Evolutionary conservation across 768 basidiomycete genomes (phyloP), one percentile per base, ranked within the genome.

Genomic region (Stropharia rugosoannulata): DNA sequence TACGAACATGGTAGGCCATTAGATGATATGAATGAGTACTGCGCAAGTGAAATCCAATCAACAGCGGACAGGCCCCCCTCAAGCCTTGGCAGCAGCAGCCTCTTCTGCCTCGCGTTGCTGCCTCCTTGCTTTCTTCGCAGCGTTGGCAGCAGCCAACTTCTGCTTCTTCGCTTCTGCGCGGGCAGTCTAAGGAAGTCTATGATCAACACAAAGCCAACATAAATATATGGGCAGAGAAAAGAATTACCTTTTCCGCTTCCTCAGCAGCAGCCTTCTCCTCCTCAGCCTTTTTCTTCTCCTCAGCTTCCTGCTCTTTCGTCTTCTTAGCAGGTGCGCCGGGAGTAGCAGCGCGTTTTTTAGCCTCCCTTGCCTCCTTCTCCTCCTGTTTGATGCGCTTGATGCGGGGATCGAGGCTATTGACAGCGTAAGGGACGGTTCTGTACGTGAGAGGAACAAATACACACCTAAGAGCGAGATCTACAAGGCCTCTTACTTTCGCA

Each of bases 371-470:
- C 59, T 90, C 93, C 71, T 98, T 98, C 74, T 98, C 96, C 68
- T 96, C 85, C 63, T 92, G 90, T 72, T 95, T 96, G 81, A 97
- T 95, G 53, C 93, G 82, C 76, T 94, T 98, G 80, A 99, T 97
- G 59, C 96, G 90, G 22, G 96, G 96, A 70, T 99, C 96, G 54
- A 86, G 71, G 61, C 76, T 79, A 65, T 29, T 12, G 10, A 6
- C 51, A 39, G 5, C 6, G 39, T 27, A 50, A 13, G 22, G 19
- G 42, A 38, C 25, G 37, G 42, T 15, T 25, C 19, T 50, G 12
- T 4, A 44, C 8, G 32, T 25, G 47, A 9, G 42, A 46, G 32
- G 22, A 51, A 46, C 22, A 13, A 55, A 27, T 29, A 19, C 58
- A 7, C 58, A 78, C 80, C 76, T 75, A 46, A 97, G 82, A 19